Conservation (phyloP, 257 asterid genomes). For the Nicotiana otophora region DNA sequence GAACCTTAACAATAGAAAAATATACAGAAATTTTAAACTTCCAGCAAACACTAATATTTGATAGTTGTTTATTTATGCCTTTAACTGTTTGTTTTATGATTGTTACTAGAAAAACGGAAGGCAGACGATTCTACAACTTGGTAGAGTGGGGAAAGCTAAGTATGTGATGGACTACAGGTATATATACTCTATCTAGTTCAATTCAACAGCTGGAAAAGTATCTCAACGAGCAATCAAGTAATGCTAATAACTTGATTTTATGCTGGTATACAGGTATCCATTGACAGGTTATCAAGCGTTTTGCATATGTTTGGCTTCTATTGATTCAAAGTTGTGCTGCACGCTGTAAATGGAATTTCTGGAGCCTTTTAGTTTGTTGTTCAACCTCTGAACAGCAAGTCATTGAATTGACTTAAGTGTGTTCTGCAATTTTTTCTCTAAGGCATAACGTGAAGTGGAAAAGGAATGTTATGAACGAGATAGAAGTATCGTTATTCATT, state of each 20-base stretch:
- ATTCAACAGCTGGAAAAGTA: background rate
- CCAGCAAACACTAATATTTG: background rate
- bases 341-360: constrained; percentile 32
- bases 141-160: constrained; percentile 74
- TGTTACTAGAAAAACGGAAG: constrained; percentile 58
- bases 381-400: constrained; percentile 24
- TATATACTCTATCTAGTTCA: constrained; percentile 21
- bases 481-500: background rate
- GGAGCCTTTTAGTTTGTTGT: constrained; percentile 13
- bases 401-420: background rate
- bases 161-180: constrained; percentile 96
- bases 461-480: background rate
- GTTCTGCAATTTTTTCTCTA: background rate
- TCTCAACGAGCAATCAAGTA: background rate
- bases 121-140: constrained; percentile 87
- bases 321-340: constrained; percentile 91
- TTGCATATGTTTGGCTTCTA: constrained; percentile 83
- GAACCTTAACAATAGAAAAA: background rate
- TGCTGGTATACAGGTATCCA: constrained; percentile 64
- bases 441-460: background rate
- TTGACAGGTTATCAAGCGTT: constrained; percentile 91
- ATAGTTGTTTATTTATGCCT: background rate
- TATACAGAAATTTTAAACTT: background rate
- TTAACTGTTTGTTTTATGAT: background rate
- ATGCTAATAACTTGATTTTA: background rate